A percentile compares a stretch with the other conserved stretches of the same genome.
These are phyloP conservation scores for Saccharomycopsis hybrid DNA, from an alignment of 1,139 yeast species.

Conservation along the genomic window DNA sequence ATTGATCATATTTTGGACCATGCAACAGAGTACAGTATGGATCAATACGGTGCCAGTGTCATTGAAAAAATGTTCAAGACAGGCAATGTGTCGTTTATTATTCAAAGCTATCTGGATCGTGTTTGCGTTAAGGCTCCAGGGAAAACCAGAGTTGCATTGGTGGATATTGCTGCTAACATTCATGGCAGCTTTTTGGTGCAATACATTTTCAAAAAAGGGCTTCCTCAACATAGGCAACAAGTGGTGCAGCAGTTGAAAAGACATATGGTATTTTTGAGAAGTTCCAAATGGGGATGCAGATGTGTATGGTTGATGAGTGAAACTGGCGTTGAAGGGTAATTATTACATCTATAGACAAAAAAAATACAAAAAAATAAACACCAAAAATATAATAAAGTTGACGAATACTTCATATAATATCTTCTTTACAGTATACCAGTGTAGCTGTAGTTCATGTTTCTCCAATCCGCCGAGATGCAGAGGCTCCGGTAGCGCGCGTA, in stretches of 20 bases:
- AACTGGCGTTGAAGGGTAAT: too few species aligned
- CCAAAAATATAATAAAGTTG: too few species aligned
- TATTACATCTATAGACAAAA: too few species aligned
- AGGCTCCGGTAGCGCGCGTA: too few species aligned
- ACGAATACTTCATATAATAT: too few species aligned
- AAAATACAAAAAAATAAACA: too few species aligned
- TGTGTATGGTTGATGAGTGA: constrained; percentile 21
- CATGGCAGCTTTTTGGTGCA: constrained; percentile 34
- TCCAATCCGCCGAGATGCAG: too few species aligned
- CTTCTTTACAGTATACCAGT: too few species aligned
- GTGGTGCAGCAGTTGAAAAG: constrained; percentile 29
- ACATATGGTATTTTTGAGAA: constrained; percentile 34
- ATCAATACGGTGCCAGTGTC: constrained; percentile 35
- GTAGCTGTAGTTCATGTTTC: too few species aligned
- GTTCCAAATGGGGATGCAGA: constrained; percentile 34
- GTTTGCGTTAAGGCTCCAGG: constrained; percentile 26
- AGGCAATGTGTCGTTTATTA: constrained; percentile 27
- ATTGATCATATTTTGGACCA: constrained; percentile 28
- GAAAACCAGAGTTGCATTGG: constrained; percentile 30
- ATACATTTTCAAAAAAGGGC: constrained; percentile 30
- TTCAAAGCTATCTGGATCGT: constrained; percentile 29
- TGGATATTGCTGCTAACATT: constrained; percentile 35
- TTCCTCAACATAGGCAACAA: constrained; percentile 28
- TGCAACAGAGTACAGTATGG: constrained; percentile 32
- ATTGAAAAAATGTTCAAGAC: constrained; percentile 32